These are phyloP conservation scores for Hypomyces perniciosus DNA, from an alignment of 2,329 filamentous ascomycete genomes.

Conservation along the genomic window DNA sequence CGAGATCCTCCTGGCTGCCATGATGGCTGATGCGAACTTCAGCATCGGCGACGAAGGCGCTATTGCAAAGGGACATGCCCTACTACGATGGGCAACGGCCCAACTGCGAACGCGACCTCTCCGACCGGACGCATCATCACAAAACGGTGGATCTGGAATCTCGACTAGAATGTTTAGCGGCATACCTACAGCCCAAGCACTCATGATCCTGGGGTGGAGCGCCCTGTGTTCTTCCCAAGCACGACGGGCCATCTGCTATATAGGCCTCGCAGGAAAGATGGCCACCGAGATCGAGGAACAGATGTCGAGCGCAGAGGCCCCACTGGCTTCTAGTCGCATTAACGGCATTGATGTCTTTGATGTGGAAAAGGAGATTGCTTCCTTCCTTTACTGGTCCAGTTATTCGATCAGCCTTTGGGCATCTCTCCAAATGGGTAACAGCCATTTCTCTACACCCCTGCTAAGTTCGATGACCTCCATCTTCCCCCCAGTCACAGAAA, in stretches of 20 bases:
- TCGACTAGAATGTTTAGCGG: slow-evolving; percentile 28
- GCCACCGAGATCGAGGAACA: slow-evolving; percentile 27
- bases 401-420: slow-evolving; percentile 34
- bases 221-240: slow-evolving; percentile 26
- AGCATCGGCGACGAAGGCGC: slow-evolving; percentile 24
- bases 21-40: slow-evolving; percentile 34
- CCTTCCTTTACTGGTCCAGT: slow-evolving; percentile 35
- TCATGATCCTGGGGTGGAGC: slow-evolving; percentile 33
- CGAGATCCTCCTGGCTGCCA: slow-evolving; percentile 32
- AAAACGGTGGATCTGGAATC: slow-evolving; percentile 20
- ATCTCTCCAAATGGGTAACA: slow-evolving; percentile 29
- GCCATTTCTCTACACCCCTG: slow-evolving; percentile 19
- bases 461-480: slow-evolving; percentile 22
- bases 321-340: slow-evolving; percentile 29
- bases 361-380: slow-evolving; percentile 34
- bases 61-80: slow-evolving; percentile 23
- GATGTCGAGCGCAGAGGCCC: slow-evolving; percentile 21
- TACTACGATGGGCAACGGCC: slow-evolving; percentile 29
- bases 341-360: slow-evolving; percentile 36
- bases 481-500: slow-evolving; percentile 25
- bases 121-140: slow-evolving; percentile 14
- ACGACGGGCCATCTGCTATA: slow-evolving; percentile 30
- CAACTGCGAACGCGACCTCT: slow-evolving; percentile 27
- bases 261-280: slow-evolving; percentile 28
- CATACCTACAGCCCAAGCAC: slow-evolving; percentile 28